These are phyloP conservation scores for Arachis stenosperma DNA, from an alignment of 306 rosid species.

Conservation along the genomic window DNA sequence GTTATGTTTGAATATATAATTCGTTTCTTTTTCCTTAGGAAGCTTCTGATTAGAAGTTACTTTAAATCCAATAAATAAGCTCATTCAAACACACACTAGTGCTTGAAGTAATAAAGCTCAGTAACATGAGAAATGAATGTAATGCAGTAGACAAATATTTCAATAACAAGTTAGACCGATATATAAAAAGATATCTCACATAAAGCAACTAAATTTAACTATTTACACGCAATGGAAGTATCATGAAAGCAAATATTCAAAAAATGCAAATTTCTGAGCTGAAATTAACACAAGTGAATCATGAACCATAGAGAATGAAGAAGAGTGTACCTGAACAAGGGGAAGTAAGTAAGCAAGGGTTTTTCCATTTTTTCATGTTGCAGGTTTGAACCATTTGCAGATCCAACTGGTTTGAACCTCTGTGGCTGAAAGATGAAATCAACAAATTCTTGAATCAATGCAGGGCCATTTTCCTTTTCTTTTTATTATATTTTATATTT, in stretches of 20 bases:
- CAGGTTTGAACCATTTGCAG: conserved; percentile 44
- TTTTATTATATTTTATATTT: too few species aligned
- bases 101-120: conserved; percentile 9
- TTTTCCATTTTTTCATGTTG: conserved; percentile 55
- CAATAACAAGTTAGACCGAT: conserved; percentile 3
- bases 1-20: background rate
- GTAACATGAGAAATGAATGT: conserved; percentile 16
- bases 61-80: too few species aligned
- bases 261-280: background rate
- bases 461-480: background rate
- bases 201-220: conserved; percentile 8
- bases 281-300: background rate
- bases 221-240: conserved; percentile 7
- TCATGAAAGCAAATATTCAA: background rate
- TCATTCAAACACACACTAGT: background rate
- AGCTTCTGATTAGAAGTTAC: too few species aligned
- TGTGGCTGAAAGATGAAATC: conserved; percentile 48
- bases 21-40: background rate
- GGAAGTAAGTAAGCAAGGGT: conserved; percentile 95
- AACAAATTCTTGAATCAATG: conserved; percentile 6
- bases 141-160: conserved; percentile 1
- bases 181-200: conserved; percentile 8
- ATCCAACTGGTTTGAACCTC: conserved; percentile 49
- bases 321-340: conserved; percentile 71
- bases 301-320: background rate